Base-by-base conservation (phyloP, 257 asterid genomes). In the Eustoma russellianum region DNA sequence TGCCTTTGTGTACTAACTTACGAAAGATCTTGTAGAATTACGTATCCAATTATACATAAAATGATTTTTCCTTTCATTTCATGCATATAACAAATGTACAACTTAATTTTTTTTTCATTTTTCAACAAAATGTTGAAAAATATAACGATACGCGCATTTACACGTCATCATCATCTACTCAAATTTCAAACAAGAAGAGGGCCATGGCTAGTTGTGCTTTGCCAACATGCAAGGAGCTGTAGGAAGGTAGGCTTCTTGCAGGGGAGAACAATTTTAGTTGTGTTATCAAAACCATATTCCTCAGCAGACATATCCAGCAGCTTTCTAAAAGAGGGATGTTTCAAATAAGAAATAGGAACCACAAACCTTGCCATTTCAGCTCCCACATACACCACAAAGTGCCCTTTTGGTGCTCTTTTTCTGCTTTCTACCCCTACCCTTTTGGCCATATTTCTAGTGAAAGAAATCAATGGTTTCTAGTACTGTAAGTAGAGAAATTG, bases 341-440 rank as follows among this genome's bases (percentile, higher is more conserved):
- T 82, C 79, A 85, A 67, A 48, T 62, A 74, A 46, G 46, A 73
- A 30, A 65, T 73, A 11, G 95, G 89, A 55, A 82, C 58, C 9
- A 82, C 86, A 59, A 70, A 82, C 63, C 95, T 77, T 62, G 69
- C 62, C 86, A 74, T 71, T 55, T 70, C 67, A 28, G 30, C 66
- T 0, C 95, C 95, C 35, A 85, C 95, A 51, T 85, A 82, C 59
- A 85, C 95, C 65, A 77, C 93, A 59, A 85, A 85, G 60, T 85
- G 85, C 7, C 95, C 93, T 54, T 69, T 82, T 44, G 84, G 89
- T 60, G 86, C 81, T 34, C 67, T 66, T 60, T 43, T 79, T 48
- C 55, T 47, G 18, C 55, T 41, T 40, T 50, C 68, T 18, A 15
- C 46, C 41, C 49, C 75, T 41, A 67, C 66, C 62, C 63, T 74